Base-by-base conservation (phyloP, 2,329 filamentous ascomycete species). In the Trichoderma sp. region DNA sequence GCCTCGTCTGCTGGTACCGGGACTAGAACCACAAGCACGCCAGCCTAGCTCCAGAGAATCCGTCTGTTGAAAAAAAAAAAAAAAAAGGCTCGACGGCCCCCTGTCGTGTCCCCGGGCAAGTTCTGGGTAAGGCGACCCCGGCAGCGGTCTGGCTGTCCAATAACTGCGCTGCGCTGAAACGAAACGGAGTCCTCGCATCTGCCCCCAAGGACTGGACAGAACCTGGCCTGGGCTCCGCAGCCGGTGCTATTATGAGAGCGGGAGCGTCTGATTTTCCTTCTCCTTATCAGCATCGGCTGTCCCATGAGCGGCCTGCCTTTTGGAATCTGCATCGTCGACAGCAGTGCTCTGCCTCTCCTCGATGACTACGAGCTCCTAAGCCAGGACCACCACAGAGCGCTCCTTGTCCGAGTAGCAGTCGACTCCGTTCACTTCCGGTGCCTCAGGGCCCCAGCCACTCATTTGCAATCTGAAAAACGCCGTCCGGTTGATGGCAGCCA, bases 281-380 rank as follows among this genome's bases (percentile, higher is more conserved):
- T 74, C 69, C 68, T 72, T 68, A 67, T 52, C 64, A 53, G 56
- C 39, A 27, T 59, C 68, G 50, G 53, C 67, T 74, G 70, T 71
- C 75, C 74, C 81, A 86, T 86, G 84, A 83, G 80, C 74, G 78
- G 77, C 73, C 80, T 80, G 74, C 79, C 84, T 70, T 74, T 84
- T 68, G 78, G 79, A 75, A 77, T 83, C 71, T 85, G 83, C 75
- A 79, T 80, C 74, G 76, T 79, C 72, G 80, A 82, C 76, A 79
- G 81, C 73, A 81, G 78, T 74, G 80, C 81, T 72, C 78, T 77
- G 76, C 73, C 79, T 76, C 77, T 84, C 74, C 77, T 82, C 71
- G 74, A 83, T 78, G 80, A 84, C 71, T 77, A 80, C 69, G 77
- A 77, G 71, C 79, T 79, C 70, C 74, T 82, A 71, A 79, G 78